Evolutionary conservation across 495 filamentous ascomycete species (phyloP).

Genomic region (Lichenothelia convexa): DNA sequence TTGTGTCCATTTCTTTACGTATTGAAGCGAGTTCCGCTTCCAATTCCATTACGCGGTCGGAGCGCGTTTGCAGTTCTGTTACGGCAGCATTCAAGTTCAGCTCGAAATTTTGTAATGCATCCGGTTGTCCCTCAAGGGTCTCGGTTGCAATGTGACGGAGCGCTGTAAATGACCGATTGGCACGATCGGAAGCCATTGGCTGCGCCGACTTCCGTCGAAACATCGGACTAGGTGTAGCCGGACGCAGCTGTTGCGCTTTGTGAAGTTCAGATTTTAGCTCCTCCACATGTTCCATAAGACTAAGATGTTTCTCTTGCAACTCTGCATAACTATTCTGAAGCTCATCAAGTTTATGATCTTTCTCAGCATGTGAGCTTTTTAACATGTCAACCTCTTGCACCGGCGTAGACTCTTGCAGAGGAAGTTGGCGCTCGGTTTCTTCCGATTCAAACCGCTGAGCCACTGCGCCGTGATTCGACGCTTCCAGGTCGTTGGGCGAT

Average conservation of each 20-base stretch:
- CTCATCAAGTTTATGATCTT: conserved; percentile 50
- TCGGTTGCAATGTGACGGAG: conserved; percentile 74
- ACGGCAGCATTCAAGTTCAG: conserved; percentile 78
- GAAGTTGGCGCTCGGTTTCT: conserved; percentile 9
- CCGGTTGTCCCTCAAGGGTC: conserved; percentile 63
- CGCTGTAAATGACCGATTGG: conserved; percentile 77
- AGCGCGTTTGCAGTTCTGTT: conserved; percentile 73
- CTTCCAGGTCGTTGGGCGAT: conserved; percentile 47
- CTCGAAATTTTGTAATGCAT: conserved; percentile 83
- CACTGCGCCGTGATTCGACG: conserved; percentile 36
- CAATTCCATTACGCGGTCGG: conserved; percentile 74
- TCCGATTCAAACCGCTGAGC: conserved; percentile 5
- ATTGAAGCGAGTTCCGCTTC: conserved; percentile 69
- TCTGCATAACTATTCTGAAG: conserved; percentile 63
- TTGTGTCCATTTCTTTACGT: conserved; percentile 90
- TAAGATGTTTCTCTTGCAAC: conserved; percentile 62
- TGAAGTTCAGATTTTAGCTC: conserved; percentile 73
- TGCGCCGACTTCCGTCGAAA: conserved; percentile 91
- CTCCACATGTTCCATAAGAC: conserved; percentile 68
- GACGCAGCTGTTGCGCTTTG: conserved; percentile 46
- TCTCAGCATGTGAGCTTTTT: conserved; percentile 50
- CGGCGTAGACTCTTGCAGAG: conserved; percentile 15
- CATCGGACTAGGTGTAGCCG: conserved; percentile 45
- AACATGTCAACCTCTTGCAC: conserved; percentile 52
- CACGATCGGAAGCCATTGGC: conserved; percentile 77